Evolutionary conservation across 2,329 filamentous ascomycete genomes (phyloP).

Genomic region (Magnaporthiopsis incrustans): DNA sequence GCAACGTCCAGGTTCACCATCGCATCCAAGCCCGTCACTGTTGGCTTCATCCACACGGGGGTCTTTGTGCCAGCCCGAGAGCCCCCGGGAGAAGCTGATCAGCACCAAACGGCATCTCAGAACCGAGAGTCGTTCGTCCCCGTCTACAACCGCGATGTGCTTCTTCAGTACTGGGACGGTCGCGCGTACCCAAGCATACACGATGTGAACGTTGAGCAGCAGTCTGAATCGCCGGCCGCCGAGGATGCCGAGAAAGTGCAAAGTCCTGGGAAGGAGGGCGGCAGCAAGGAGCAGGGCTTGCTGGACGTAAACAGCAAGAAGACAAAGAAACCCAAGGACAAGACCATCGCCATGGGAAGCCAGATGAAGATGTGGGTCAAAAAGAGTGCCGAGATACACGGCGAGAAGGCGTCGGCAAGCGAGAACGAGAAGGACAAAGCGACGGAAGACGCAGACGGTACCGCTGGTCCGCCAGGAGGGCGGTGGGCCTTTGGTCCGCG

Average conservation of each 20-base stretch:
- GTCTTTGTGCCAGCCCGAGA: slow-evolving; percentile 62
- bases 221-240: background rate
- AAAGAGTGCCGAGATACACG: slow-evolving; percentile 58
- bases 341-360: slow-evolving; percentile 48
- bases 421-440: slow-evolving; percentile 11
- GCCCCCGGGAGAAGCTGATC: background rate
- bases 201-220: slow-evolving; percentile 43
- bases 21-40: slow-evolving; percentile 60
- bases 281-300: background rate
- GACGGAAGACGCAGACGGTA: slow-evolving; percentile 22
- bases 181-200: slow-evolving; percentile 55
- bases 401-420: background rate
- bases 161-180: slow-evolving; percentile 7
- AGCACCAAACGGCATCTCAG: background rate
- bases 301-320: slow-evolving; percentile 33
- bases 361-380: slow-evolving; percentile 67
- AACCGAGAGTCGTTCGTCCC: slow-evolving; percentile 2
- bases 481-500: slow-evolving; percentile 14
- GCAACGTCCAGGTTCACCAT: slow-evolving; percentile 71
- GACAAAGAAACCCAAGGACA: slow-evolving; percentile 47
- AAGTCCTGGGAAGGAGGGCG: slow-evolving; percentile 6
- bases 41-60: slow-evolving; percentile 74
- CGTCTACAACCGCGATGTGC: slow-evolving; percentile 4
- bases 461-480: slow-evolving; percentile 8
- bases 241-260: background rate